These are phyloP conservation scores for Chrysosporium keratinophilum DNA, from an alignment of 2,329 filamentous ascomycete species.

Conservation along the genomic window DNA sequence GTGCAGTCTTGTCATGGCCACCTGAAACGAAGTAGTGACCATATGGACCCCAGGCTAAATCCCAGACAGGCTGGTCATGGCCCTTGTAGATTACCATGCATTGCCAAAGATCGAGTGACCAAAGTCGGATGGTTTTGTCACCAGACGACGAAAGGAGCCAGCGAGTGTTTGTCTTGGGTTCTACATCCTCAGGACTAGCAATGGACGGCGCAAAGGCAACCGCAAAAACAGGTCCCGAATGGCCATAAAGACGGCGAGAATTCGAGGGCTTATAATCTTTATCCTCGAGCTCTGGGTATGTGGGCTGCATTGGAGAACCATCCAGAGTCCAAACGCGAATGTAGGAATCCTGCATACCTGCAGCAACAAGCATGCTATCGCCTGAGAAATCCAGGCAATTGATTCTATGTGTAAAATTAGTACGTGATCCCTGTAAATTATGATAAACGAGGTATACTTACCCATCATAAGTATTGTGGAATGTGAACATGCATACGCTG, in stretches of 20 bases:
- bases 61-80: constrained; percentile 81
- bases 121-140: constrained; percentile 79
- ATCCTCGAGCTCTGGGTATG: constrained; percentile 49
- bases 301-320: constrained; percentile 65
- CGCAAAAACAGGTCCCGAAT: constrained; percentile 78
- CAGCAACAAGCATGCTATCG: constrained; percentile 75
- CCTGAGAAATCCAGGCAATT: constrained; percentile 95
- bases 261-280: constrained; percentile 49
- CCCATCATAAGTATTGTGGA: constrained; percentile 92
- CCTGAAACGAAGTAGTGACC: constrained; percentile 90
- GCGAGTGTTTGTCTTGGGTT: constrained; percentile 52
- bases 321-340: constrained; percentile 90
- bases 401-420: constrained; percentile 45
- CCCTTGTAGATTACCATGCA: constrained; percentile 90
- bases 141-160: constrained; percentile 78
- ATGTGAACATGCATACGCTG: constrained; percentile 94
- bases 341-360: constrained; percentile 86
- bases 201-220: constrained; percentile 76
- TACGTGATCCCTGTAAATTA: constrained; percentile 4
- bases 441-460: constrained; percentile 34
- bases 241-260: constrained; percentile 71
- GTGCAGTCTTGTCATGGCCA: constrained; percentile 79
- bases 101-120: constrained; percentile 87
- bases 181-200: constrained; percentile 40
- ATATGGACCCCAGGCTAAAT: constrained; percentile 79